These are phyloP conservation scores for Phialocephala sp. DNA, from an alignment of 2,329 filamentous ascomycete species.

Conservation along the genomic window DNA sequence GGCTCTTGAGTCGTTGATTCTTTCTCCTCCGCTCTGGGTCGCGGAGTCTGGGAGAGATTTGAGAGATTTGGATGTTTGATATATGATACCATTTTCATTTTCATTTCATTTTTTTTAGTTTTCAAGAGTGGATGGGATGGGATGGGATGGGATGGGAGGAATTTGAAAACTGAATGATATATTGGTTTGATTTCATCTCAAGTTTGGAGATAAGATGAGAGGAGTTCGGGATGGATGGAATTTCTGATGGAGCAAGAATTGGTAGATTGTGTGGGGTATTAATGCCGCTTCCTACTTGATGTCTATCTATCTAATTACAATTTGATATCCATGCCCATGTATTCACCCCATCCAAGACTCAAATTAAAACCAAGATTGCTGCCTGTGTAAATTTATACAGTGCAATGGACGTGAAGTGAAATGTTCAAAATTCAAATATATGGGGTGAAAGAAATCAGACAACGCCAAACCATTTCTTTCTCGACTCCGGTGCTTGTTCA, in stretches of 20 bases:
- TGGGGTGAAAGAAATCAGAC: neutral
- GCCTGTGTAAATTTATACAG: neutral
- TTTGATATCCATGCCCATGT: constrained; percentile 1
- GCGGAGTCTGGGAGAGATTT: no score
- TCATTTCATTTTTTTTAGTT: neutral
- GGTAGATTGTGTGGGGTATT: neutral
- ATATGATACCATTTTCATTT: constrained; percentile 1
- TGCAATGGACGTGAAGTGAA: neutral
- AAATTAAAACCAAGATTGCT: neutral
- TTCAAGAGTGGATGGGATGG: no score
- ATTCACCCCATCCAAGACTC: neutral
- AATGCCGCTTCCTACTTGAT: neutral
- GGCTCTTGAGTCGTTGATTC: constrained; percentile 30
- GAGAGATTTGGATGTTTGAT: neutral
- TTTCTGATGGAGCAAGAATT: neutral
- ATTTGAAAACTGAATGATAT: no score
- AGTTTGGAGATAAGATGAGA: neutral
- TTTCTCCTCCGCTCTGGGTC: no score
- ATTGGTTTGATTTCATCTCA: no score
- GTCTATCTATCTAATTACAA: constrained; percentile 6
- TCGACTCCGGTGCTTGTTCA: neutral
- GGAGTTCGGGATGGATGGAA: neutral
- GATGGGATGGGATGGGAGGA: neutral
- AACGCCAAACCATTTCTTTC: constrained; percentile 7
- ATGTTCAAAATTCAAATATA: no score